Percentiles rank a stretch among this genome's conserved stretches.
phyloP scores from a whole-genome alignment of 495 filamentous ascomycete species.

The Filosporella fistucella region DNA sequence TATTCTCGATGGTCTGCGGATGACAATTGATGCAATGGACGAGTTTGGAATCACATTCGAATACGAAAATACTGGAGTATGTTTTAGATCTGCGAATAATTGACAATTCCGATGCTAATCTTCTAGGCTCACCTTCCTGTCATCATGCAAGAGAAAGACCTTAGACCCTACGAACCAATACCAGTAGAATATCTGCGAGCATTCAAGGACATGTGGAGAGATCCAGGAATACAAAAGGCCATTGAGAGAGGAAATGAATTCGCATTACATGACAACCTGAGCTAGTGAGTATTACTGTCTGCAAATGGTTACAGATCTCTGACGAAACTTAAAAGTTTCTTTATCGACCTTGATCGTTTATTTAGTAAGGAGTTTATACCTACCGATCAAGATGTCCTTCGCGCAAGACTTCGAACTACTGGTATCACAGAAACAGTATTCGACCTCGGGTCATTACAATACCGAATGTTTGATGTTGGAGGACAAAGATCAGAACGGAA shows the following conservation, averaged over 20 bases:
- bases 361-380: slow-evolving; percentile 86
- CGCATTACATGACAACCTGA: slow-evolving; percentile 89
- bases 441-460: slow-evolving; percentile 90
- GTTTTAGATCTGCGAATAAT: slow-evolving; percentile 30
- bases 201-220: slow-evolving; percentile 80
- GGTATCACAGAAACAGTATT: slow-evolving; percentile 98
- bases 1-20: slow-evolving; percentile 80
- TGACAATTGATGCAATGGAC: slow-evolving; percentile 91
- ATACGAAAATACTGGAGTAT: slow-evolving; percentile 72
- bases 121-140: slow-evolving; percentile 19
- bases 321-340: slow-evolving; percentile 62
- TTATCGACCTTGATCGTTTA: slow-evolving; percentile 81
- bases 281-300: slow-evolving; percentile 61
- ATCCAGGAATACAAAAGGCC: slow-evolving; percentile 77
- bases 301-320: slow-evolving; percentile 10
- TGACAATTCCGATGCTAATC: slow-evolving; percentile 1
- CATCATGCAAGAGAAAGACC: slow-evolving; percentile 30
- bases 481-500: slow-evolving; percentile 96
- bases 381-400: slow-evolving; percentile 94
- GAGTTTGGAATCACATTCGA: slow-evolving; percentile 74
- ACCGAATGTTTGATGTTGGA: slow-evolving; percentile 98
- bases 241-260: slow-evolving; percentile 92
- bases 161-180: slow-evolving; percentile 70
- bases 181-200: slow-evolving; percentile 67
- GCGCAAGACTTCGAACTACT: slow-evolving; percentile 87